These are phyloP conservation scores for Rheum nobile DNA, from an alignment of 148 eudicot genomes.

Conservation along the genomic window DNA sequence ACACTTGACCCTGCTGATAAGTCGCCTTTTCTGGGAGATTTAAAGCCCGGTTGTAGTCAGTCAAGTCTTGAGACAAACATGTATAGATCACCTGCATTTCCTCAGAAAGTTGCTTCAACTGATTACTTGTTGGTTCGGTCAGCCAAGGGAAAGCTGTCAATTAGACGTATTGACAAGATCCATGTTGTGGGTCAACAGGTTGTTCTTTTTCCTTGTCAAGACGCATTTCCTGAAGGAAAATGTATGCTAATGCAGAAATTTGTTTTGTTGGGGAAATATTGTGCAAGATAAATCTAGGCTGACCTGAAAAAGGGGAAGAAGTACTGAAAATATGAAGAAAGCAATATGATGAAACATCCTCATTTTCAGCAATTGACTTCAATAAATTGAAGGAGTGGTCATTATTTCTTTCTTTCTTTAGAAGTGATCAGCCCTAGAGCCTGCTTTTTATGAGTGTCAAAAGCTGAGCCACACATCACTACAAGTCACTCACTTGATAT, in stretches of 20 bases:
- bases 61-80: conserved; percentile 91
- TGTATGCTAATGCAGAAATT: neutral
- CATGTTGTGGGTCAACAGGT: conserved; percentile 99
- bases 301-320: neutral
- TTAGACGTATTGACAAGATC: conserved; percentile 85
- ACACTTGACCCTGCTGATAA: conserved; percentile 92
- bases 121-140: conserved; percentile 93
- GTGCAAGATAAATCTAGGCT: neutral
- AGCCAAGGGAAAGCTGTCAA: conserved; percentile 86
- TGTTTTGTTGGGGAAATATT: neutral
- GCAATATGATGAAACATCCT: neutral
- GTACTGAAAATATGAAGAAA: neutral
- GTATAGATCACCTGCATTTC: conserved; percentile 88
- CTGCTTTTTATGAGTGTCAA: neutral
- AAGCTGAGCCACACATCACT: neutral
- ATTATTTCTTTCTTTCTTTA: neutral
- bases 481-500: neutral
- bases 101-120: conserved; percentile 77
- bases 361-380: neutral
- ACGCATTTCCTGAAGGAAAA: neutral
- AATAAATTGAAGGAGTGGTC: neutral
- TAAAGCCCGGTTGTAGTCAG: conserved; percentile 76
- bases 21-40: conserved; percentile 94
- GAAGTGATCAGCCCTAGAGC: neutral
- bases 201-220: neutral